Percentiles rank a stretch among this genome's conserved stretches.
Conservation (phyloP, 805 yeast genomes). For the Candida andamanensis region DNA sequence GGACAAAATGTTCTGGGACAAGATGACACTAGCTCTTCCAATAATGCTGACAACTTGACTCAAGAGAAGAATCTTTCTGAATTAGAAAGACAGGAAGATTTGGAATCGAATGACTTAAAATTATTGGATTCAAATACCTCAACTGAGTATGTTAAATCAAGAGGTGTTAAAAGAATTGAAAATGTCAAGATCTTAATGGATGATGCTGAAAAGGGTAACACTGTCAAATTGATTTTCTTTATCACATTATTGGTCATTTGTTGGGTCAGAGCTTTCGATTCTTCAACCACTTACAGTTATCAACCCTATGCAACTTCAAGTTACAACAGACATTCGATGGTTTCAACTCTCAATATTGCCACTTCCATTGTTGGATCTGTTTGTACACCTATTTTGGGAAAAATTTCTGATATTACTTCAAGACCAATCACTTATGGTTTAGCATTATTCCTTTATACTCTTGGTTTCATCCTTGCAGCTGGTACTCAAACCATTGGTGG, state of each 20-base stretch:
- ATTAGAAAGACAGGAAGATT: background rate
- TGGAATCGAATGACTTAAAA: slow-evolving; percentile 4
- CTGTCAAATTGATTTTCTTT: slow-evolving; percentile 9
- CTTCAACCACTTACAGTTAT: slow-evolving; percentile 25
- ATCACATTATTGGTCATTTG: slow-evolving; percentile 16
- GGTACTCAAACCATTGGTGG: slow-evolving; percentile 16
- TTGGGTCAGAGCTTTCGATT: slow-evolving; percentile 26
- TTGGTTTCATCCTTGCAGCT: slow-evolving; percentile 21
- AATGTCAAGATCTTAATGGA: slow-evolving; percentile 12
- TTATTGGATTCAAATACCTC: slow-evolving; percentile 6
- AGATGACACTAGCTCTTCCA: too few species aligned
- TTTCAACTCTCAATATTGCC: slow-evolving; percentile 20
- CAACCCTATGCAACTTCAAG: slow-evolving; percentile 27
- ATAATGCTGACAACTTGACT: too few species aligned
- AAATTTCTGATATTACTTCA: slow-evolving; percentile 20
- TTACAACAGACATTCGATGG: slow-evolving; percentile 17
- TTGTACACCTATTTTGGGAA: slow-evolving; percentile 18
- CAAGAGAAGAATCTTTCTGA: slow-evolving; percentile 1
- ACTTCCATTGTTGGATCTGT: slow-evolving; percentile 19
- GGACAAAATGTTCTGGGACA: too few species aligned
- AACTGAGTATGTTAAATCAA: slow-evolving; percentile 9
- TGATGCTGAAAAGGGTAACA: slow-evolving; percentile 10
- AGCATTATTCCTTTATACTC: slow-evolving; percentile 13
- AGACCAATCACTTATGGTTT: slow-evolving; percentile 18
- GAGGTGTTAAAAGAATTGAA: slow-evolving; percentile 21